Conservation (phyloP, 2,329 filamentous ascomycete genomes). For the Fusarium drepaniforme region DNA sequence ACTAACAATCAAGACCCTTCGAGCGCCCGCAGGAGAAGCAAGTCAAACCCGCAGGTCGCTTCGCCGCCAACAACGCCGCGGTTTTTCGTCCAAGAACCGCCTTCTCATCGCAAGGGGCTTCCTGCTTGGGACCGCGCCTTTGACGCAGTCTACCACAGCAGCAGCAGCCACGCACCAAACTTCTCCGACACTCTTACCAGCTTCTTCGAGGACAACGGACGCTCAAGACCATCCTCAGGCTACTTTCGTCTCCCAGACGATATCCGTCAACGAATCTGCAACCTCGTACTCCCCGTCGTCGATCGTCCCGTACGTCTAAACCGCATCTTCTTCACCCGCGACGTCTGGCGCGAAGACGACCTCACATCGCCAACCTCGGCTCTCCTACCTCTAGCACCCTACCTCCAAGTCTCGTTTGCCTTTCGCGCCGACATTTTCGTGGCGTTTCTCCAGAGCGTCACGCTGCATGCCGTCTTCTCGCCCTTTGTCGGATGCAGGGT, state of each 20-base stretch:
- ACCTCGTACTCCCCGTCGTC: constrained; percentile 34
- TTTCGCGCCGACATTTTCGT: constrained; percentile 54
- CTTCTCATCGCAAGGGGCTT: constrained; percentile 24
- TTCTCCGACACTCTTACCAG: constrained; percentile 38
- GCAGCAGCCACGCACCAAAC: constrained; percentile 7
- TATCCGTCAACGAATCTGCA: constrained; percentile 45
- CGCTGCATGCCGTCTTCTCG: constrained; percentile 55
- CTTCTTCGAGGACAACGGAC: constrained; percentile 38
- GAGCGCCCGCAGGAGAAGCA: constrained; percentile 29
- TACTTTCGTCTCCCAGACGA: constrained; percentile 44
- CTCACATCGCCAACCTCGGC: constrained; percentile 48
- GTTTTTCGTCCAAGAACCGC: not conserved
- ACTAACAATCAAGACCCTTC: not conserved
- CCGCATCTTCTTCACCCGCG: constrained; percentile 39
- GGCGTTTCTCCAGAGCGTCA: constrained; percentile 48
- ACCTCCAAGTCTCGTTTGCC: constrained; percentile 48
- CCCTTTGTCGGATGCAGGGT: constrained; percentile 49
- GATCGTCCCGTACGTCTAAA: constrained; percentile 48
- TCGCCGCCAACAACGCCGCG: constrained; percentile 11
- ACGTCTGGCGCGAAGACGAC: constrained; percentile 51
- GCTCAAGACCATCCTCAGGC: constrained; percentile 9
- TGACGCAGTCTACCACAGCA: constrained; percentile 51
- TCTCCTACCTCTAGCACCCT: constrained; percentile 41
- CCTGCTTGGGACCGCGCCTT: constrained; percentile 53
- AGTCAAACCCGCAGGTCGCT: constrained; percentile 19